Conservation (phyloP, 768 basidiomycete genomes). For the Thelephora aurantiotincta region DNA sequence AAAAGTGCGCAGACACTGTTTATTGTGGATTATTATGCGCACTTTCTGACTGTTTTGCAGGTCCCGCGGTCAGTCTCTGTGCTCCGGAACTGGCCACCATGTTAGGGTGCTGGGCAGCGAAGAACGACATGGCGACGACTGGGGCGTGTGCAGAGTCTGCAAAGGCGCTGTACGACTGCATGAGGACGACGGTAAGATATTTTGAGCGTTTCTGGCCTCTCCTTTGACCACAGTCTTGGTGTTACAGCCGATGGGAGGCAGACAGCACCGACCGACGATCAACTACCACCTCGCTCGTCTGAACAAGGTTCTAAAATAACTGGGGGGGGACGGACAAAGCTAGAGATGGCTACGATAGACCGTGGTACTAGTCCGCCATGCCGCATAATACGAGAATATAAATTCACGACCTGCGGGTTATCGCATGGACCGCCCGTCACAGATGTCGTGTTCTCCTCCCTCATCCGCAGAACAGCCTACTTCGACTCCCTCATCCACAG, state of each 20-base stretch:
- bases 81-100: constrained; percentile 57
- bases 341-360: too few species aligned
- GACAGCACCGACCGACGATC: constrained; percentile 61
- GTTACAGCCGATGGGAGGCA: constrained; percentile 50
- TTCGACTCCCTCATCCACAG: neutral
- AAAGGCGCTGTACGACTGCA: constrained; percentile 58
- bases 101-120: constrained; percentile 81
- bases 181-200: constrained; percentile 64
- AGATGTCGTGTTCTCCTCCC: too few species aligned
- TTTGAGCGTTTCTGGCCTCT: neutral
- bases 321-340: too few species aligned
- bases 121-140: constrained; percentile 41
- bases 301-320: constrained; percentile 59
- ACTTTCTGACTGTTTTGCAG: constrained; percentile 17
- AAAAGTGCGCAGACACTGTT: constrained; percentile 36
- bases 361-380: too few species aligned
- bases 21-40: neutral
- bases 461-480: neutral
- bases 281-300: constrained; percentile 84
- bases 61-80: constrained; percentile 38
- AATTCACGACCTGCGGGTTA: too few species aligned
- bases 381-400: too few species aligned
- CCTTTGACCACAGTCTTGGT: neutral
- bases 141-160: constrained; percentile 44
- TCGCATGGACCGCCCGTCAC: too few species aligned